A percentile compares a stretch with the other conserved stretches of the same genome.
Conservation (phyloP, 495 filamentous ascomycete genomes). For the Xylaria longipes region DNA sequence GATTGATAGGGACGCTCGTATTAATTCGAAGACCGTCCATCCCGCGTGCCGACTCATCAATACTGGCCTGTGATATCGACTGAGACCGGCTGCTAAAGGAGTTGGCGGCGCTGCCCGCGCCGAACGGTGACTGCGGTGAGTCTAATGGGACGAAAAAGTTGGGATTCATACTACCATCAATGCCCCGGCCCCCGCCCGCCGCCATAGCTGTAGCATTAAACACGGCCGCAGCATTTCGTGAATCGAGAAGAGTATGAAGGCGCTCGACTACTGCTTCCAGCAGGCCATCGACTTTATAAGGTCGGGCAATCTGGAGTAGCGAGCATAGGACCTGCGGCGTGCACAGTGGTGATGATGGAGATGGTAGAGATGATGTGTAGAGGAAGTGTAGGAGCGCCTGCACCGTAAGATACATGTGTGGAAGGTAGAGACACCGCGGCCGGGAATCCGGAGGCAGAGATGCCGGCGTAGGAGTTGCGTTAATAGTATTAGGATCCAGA, state of each 20-base stretch:
- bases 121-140: constrained; percentile 30
- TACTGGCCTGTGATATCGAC: constrained; percentile 34
- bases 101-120: constrained; percentile 27
- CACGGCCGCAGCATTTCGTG: constrained; percentile 91
- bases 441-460: constrained; percentile 72
- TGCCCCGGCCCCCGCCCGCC: constrained; percentile 85
- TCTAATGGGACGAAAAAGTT: constrained; percentile 50
- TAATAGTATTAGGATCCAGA: constrained; percentile 49
- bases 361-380: constrained; percentile 87
- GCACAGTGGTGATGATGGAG: constrained; percentile 76
- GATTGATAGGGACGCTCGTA: constrained; percentile 43
- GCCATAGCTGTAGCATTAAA: constrained; percentile 99
- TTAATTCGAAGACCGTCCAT: constrained; percentile 47
- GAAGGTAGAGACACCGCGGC: constrained; percentile 87
- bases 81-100: constrained; percentile 30
- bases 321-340: constrained; percentile 96
- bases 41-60: constrained; percentile 29
- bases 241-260: constrained; percentile 88
- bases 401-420: constrained; percentile 87
- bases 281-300: constrained; percentile 90
- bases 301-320: constrained; percentile 89
- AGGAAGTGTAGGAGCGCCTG: constrained; percentile 89
- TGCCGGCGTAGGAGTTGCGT: constrained; percentile 54
- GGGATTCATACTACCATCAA: constrained; percentile 56
- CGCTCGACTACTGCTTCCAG: constrained; percentile 91